These are phyloP conservation scores for Gossypium anomalum DNA, from an alignment of 345 rosid species.

Conservation along the genomic window DNA sequence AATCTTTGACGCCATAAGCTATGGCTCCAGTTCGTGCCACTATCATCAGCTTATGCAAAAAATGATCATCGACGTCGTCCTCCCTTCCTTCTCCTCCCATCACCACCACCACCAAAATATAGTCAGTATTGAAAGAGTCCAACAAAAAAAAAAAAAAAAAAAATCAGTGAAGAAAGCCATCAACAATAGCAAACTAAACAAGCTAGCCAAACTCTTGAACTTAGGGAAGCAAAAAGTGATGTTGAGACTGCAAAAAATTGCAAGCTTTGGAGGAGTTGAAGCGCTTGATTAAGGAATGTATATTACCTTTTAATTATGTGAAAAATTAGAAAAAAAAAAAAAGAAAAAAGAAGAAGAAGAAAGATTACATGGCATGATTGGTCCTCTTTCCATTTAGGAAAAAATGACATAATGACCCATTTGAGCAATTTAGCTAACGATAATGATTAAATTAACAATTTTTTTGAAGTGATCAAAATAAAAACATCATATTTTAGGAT, in stretches of 20 bases:
- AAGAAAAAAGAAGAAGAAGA: too few species aligned
- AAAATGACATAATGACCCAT: too few species aligned
- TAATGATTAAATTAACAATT: too few species aligned
- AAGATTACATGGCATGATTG: too few species aligned
- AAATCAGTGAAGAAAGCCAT: background rate
- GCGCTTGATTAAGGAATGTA: constrained; percentile 36
- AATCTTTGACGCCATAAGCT: constrained; percentile 64
- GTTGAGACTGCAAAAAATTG: background rate
- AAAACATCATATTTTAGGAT: too few species aligned
- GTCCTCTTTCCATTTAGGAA: too few species aligned
- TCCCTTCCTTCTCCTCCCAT: constrained; percentile 20
- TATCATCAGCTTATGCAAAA: constrained; percentile 35
- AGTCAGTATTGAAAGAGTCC: constrained; percentile 24
- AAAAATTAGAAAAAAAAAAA: too few species aligned
- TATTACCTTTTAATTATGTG: too few species aligned
- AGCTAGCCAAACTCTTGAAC: constrained; percentile 71
- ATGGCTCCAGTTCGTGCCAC: constrained; percentile 63
- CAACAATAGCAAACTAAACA: constrained; percentile 51
- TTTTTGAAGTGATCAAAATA: too few species aligned
- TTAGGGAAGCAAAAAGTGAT: constrained; percentile 58
- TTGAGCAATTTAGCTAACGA: too few species aligned
- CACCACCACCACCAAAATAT: constrained; percentile 17
- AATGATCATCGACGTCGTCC: background rate
- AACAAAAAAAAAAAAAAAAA: constrained; percentile 15
- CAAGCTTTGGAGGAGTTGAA: constrained; percentile 28